A percentile compares a stretch with the other conserved stretches of the same genome.
These are phyloP conservation scores for Zygnema circumcarinatum DNA, from an alignment of 139 green algal genomes.

Conservation along the genomic window DNA sequence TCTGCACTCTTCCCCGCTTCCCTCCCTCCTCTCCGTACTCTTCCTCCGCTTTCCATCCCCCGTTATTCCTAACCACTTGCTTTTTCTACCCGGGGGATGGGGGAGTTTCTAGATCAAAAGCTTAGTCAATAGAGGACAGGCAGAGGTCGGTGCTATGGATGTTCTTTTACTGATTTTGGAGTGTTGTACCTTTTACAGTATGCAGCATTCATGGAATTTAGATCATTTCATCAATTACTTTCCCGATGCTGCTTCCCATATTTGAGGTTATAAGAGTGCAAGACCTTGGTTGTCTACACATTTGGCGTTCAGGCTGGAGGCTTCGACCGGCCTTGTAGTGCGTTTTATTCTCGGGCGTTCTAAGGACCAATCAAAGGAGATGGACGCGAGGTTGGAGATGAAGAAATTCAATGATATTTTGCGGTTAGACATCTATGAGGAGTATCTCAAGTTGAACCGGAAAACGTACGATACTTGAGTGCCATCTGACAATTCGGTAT, in stretches of 20 bases:
- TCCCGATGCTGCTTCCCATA: too few species aligned
- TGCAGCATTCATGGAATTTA: too few species aligned
- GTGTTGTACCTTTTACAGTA: too few species aligned
- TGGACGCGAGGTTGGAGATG: conserved; percentile 23
- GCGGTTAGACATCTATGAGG: conserved; percentile 16
- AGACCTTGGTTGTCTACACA: too few species aligned
- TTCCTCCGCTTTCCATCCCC: not conserved
- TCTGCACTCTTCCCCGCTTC: not conserved
- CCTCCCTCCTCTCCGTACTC: not conserved
- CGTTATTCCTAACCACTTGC: not conserved
- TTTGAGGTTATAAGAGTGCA: too few species aligned
- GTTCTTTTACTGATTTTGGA: too few species aligned
- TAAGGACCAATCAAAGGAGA: conserved; percentile 1
- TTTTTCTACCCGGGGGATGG: too few species aligned
- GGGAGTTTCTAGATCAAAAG: too few species aligned
- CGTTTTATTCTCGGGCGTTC: conserved; percentile 32
- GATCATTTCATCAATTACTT: too few species aligned
- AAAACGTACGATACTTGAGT: conserved; percentile 26
- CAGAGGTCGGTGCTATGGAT: too few species aligned
- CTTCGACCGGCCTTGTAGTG: conserved; percentile 18
- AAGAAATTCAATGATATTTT: conserved; percentile 44
- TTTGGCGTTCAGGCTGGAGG: conserved; percentile 48
- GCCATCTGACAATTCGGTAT: too few species aligned
- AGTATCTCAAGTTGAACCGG: conserved; percentile 36
- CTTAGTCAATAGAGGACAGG: too few species aligned